Conservation (phyloP, 2,329 filamentous ascomycete species). For the Exophiala sideris region DNA sequence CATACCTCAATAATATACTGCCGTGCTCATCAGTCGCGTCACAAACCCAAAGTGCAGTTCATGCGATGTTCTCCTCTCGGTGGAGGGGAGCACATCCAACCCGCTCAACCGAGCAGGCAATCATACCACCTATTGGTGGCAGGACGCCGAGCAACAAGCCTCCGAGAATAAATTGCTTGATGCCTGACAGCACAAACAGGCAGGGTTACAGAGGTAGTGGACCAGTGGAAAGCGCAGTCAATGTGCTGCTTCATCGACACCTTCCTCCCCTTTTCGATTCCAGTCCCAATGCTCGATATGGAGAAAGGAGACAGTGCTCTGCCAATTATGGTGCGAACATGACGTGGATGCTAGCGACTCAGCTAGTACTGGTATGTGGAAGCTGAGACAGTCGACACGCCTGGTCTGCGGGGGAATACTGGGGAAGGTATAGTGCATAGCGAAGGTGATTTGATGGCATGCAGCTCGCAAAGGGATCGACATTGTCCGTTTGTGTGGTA, state of each 20-base stretch:
- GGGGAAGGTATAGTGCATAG: constrained; percentile 14
- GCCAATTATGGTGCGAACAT: background rate
- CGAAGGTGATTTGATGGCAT: constrained; percentile 6
- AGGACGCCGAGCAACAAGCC: constrained; percentile 4
- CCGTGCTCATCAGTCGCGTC: constrained; percentile 14
- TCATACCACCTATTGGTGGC: constrained; percentile 1
- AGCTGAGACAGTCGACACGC: constrained; percentile 5
- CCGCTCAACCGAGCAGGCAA: constrained; percentile 22
- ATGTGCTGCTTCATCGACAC: background rate
- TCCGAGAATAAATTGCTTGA: constrained; percentile 16
- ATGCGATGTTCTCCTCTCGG: constrained; percentile 25
- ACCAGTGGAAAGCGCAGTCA: constrained; percentile 12
- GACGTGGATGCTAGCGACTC: constrained; percentile 12
- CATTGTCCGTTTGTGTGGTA: background rate
- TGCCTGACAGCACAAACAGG: constrained; percentile 5
- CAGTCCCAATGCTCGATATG: constrained; percentile 7
- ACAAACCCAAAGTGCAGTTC: constrained; percentile 8
- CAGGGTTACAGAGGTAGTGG: constrained; percentile 9
- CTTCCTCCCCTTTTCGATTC: background rate
- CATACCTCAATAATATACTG: constrained; percentile 18
- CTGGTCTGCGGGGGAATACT: constrained; percentile 23
- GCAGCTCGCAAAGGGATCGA: background rate
- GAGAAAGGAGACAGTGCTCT: constrained; percentile 1
- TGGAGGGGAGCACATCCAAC: constrained; percentile 25
- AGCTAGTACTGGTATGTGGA: constrained; percentile 15